Percentiles rank a stretch among this genome's conserved stretches.
These are phyloP conservation scores for Lomentospora prolificans DNA, from an alignment of 2,329 filamentous ascomycete species.

Conservation along the genomic window DNA sequence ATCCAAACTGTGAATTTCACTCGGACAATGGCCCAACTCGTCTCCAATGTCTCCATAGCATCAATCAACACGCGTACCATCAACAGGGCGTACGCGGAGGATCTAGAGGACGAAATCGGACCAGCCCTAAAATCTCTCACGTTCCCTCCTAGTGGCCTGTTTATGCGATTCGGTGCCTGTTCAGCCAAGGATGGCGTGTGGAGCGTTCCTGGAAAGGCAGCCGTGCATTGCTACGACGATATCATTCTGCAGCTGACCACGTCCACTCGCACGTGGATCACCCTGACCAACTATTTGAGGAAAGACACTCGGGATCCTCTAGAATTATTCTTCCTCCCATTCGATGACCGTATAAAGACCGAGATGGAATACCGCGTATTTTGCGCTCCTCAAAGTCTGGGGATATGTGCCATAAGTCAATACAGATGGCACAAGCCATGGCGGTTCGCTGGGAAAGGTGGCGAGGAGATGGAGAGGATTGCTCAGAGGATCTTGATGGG, in stretches of 20 bases:
- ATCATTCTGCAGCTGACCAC: constrained; percentile 27
- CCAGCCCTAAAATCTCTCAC: constrained; percentile 15
- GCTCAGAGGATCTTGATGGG: constrained; percentile 12
- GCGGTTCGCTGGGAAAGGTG: constrained; percentile 14
- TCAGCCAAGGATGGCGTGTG: constrained; percentile 31
- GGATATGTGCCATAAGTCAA: constrained; percentile 29
- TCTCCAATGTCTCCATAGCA: constrained; percentile 20
- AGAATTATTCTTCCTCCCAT: constrained; percentile 29
- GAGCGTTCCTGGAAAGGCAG: constrained; percentile 14
- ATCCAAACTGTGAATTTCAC: constrained; percentile 21
- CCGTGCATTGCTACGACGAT: constrained; percentile 21
- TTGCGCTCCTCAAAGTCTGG: constrained; percentile 23
- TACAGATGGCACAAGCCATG: constrained; percentile 29
- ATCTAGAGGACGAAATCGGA: constrained; percentile 21
- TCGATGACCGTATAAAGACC: constrained; percentile 26
- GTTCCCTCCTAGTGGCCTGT: constrained; percentile 27
- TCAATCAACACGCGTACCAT: constrained; percentile 21
- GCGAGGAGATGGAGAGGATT: constrained; percentile 10
- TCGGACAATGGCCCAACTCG: constrained; percentile 18
- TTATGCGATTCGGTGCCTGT: constrained; percentile 30
- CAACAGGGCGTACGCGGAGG: constrained; percentile 22
- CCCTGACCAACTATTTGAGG: constrained; percentile 19
- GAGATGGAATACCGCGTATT: constrained; percentile 32
- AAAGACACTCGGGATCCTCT: constrained; percentile 12
- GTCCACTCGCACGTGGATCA: constrained; percentile 25